These are phyloP conservation scores for Pyrus pyrifolia DNA, from an alignment of 306 rosid genomes.

Conservation along the genomic window DNA sequence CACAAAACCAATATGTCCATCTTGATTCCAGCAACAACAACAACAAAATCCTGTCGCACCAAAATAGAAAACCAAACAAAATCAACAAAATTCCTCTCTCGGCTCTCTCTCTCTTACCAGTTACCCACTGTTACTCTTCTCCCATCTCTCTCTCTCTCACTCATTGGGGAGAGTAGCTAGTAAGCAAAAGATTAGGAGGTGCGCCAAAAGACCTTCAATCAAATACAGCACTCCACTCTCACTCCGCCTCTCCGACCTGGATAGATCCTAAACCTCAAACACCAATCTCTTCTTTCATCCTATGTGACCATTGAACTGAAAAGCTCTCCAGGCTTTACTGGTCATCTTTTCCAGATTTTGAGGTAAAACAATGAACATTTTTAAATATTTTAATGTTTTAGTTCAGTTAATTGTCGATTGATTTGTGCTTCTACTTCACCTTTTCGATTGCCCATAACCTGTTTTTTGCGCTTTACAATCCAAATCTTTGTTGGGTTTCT, in stretches of 20 bases:
- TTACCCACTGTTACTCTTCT: neutral
- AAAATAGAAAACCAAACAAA: neutral
- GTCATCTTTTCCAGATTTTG: slow-evolving; percentile 17
- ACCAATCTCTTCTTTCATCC: slow-evolving; percentile 3
- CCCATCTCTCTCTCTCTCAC: neutral
- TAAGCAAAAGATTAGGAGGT: slow-evolving; percentile 1
- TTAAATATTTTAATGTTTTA: neutral
- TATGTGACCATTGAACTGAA: slow-evolving; percentile 1
- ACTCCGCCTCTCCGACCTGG: neutral
- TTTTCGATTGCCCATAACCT: slow-evolving; percentile 6
- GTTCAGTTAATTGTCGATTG: neutral
- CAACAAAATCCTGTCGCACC: neutral
- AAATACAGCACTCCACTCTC: neutral
- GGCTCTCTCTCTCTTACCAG: neutral
- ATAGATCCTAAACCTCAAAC: slow-evolving; percentile 16
- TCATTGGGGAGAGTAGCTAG: neutral
- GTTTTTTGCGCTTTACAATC: neutral
- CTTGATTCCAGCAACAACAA: neutral
- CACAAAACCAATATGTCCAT: too few species aligned
- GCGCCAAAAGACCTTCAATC: slow-evolving; percentile 2
- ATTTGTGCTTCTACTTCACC: neutral
- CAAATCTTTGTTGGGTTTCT: slow-evolving; percentile 5
- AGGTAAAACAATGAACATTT: slow-evolving; percentile 12
- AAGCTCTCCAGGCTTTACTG: neutral
- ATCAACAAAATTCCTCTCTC: neutral